Base-by-base conservation (phyloP, 306 rosid species). In the Datisca glomerata region DNA sequence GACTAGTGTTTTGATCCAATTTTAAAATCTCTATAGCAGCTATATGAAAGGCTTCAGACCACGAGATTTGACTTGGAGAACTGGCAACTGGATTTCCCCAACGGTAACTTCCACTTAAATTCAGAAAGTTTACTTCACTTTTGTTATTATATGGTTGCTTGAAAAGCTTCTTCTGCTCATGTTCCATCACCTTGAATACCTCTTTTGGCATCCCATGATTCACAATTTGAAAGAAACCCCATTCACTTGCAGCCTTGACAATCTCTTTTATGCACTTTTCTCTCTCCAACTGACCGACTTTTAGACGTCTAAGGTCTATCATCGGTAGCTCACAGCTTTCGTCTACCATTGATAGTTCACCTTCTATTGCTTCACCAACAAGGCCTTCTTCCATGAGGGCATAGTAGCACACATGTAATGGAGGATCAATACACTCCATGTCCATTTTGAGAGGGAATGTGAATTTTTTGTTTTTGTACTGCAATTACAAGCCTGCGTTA, bases 21-120 rank as follows among this genome's bases (percentile, higher is more conserved):
- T 4, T 60, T 18, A 71, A 51, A 22, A 77, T 29, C 20, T 85
- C 73, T 7, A 43, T 42, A 36, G 74, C 43, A 54, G 76, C 45
- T 1, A 77, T 45, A 52, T 74, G 93, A 29, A 74, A 47, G 25
- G 87, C 79, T 72, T 85, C 96, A 10, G 79, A 77, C 93, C 96
- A 85, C 20, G 76, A 51, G 19, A 80, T 31, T 57, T 80, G 87
- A 0, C 7, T 45, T 1, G 59, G 29, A 49, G 53, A 51, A 18
- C 59, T 66, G 21, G 96, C 93, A 17, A 19, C 40, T 7, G 73
- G 67, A 34, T 77, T 85, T 1, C 93, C 96, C 87, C 81, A 80
- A 6, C 78, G 73, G 56, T 85, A 76, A 50, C 61, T 66, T 3
- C 65, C 20, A n/a, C 67, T 48, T 19, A 71, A 54, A 39, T 74